phyloP scores from a whole-genome alignment of 2,329 filamentous ascomycete species.

The Ophiocordyceps camponoti-floridani region DNA sequence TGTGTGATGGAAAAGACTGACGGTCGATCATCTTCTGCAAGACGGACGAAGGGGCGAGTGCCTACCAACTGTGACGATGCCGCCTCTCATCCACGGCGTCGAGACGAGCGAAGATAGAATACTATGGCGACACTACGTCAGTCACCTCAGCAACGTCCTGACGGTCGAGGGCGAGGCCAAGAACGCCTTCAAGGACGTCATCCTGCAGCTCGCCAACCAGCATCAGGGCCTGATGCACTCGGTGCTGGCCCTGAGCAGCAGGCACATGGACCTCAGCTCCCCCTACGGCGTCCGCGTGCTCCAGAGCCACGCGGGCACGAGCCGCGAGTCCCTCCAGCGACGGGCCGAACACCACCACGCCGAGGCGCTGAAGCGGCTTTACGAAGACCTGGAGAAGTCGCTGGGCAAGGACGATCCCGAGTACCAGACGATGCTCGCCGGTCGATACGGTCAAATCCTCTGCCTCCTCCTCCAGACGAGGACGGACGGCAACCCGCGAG shows the following conservation, averaged over 20 bases:
- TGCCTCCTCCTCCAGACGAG: constrained; percentile 41
- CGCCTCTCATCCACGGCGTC: constrained; percentile 59
- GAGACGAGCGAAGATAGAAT: constrained; percentile 64
- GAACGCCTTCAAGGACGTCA: constrained; percentile 72
- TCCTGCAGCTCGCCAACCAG: constrained; percentile 64
- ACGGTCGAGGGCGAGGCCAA: constrained; percentile 66
- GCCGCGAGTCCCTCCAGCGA: constrained; percentile 24
- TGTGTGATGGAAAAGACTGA: constrained; percentile 5
- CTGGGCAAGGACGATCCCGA: constrained; percentile 24
- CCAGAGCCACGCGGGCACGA: constrained; percentile 27
- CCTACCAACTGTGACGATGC: constrained; percentile 36
- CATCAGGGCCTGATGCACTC: constrained; percentile 82
- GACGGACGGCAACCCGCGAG: constrained; percentile 36
- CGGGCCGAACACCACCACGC: constrained; percentile 38
- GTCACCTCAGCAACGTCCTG: constrained; percentile 60
- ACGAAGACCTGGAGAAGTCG: constrained; percentile 23
- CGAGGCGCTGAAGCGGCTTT: constrained; percentile 33
- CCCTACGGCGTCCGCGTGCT: constrained; percentile 37
- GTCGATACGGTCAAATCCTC: constrained; percentile 44
- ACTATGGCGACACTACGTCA: constrained; percentile 71
- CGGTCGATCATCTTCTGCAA: constrained; percentile 12
- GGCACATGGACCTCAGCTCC: constrained; percentile 47
- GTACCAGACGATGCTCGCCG: constrained; percentile 29
- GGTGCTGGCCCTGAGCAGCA: constrained; percentile 66
- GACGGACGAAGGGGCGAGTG: constrained; percentile 28